A percentile compares a stretch with the other conserved stretches of the same genome.
These are phyloP conservation scores for Pelagomonas calceolata DNA, from an alignment of 108 stramenopile species.

Conservation along the genomic window DNA sequence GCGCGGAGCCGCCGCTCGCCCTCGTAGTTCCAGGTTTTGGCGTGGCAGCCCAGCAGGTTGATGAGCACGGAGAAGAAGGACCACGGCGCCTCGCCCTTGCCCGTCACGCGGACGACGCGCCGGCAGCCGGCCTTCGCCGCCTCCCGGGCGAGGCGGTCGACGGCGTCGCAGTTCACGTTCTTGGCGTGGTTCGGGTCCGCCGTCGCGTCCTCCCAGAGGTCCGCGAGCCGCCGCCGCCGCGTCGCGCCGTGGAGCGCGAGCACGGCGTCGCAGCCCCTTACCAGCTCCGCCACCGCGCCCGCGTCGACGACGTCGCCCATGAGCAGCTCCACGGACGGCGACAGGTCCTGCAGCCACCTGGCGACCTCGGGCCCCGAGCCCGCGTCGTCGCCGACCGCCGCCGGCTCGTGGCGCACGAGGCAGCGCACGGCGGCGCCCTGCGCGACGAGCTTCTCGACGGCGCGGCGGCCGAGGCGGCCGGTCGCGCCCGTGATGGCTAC, in stretches of 20 bases:
- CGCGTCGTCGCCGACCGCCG: slow-evolving; percentile 5
- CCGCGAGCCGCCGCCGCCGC: slow-evolving; percentile 23
- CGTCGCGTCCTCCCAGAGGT: slow-evolving; percentile 31
- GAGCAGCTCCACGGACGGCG: slow-evolving; percentile 30
- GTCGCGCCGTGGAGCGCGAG: slow-evolving; percentile 39
- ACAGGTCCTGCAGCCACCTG: slow-evolving; percentile 20
- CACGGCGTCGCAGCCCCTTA: slow-evolving; percentile 42
- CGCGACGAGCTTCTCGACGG: slow-evolving; percentile 18
- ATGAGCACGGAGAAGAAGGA: slow-evolving; percentile 49
- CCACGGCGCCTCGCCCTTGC: slow-evolving; percentile 56
- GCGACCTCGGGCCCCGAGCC: slow-evolving; percentile 16
- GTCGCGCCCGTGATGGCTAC: slow-evolving; percentile 45
- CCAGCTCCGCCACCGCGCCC: slow-evolving; percentile 22
- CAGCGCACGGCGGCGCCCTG: slow-evolving; percentile 16
- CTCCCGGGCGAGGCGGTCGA: slow-evolving; percentile 42
- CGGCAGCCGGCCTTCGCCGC: slow-evolving; percentile 21
- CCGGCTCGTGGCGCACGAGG: slow-evolving; percentile 31
- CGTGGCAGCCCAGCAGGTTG: slow-evolving; percentile 56
- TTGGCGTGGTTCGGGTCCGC: slow-evolving; percentile 46
- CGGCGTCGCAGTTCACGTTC: slow-evolving; percentile 52
- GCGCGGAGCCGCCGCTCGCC: slow-evolving; percentile 50
- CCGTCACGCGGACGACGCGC: slow-evolving; percentile 58
- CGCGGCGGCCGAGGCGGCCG: slow-evolving; percentile 33
- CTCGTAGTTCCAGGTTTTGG: slow-evolving; percentile 70
- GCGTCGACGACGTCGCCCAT: slow-evolving; percentile 37